Evolutionary conservation across 1,139 yeast species (phyloP).

Genomic region (Yamadazyma songkhlaensis): DNA sequence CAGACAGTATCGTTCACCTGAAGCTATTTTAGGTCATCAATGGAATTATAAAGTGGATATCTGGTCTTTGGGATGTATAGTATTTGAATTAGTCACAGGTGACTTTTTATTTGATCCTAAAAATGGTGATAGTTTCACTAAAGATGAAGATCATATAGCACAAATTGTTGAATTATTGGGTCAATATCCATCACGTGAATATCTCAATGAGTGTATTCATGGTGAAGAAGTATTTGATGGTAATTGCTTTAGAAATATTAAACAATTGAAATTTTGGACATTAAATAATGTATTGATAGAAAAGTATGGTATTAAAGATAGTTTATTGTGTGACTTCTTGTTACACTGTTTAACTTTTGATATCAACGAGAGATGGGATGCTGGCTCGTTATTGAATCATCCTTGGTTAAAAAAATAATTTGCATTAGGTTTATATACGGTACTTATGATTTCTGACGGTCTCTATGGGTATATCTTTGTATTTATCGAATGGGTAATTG

Average conservation of each 20-base stretch:
- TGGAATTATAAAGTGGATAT: slow-evolving; percentile 88
- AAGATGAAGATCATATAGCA: slow-evolving; percentile 85
- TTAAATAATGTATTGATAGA: slow-evolving; percentile 64
- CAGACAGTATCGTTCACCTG: slow-evolving; percentile 83
- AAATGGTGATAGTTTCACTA: slow-evolving; percentile 56
- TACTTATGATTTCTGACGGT: slow-evolving; percentile 4
- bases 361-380: slow-evolving; percentile 37
- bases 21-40: slow-evolving; percentile 58
- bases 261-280: slow-evolving; percentile 67
- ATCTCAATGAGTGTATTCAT: slow-evolving; percentile 48
- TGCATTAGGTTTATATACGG: background rate
- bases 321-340: slow-evolving; percentile 34
- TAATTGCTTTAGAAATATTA: slow-evolving; percentile 51
- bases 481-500: slow-evolving; percentile 2
- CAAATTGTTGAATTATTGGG: slow-evolving; percentile 72
- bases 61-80: slow-evolving; percentile 82
- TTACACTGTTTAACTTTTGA: slow-evolving; percentile 35
- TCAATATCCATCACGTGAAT: slow-evolving; percentile 49
- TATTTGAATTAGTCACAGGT: slow-evolving; percentile 80
- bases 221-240: slow-evolving; percentile 52
- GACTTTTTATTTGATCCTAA: slow-evolving; percentile 85
- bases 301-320: slow-evolving; percentile 41
- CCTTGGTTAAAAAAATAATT: slow-evolving; percentile 29
- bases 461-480: slow-evolving; percentile 8
- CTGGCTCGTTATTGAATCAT: slow-evolving; percentile 38